Evolutionary conservation across 2,329 filamentous ascomycete genomes (phyloP).

Genomic region (Trichoderma pleuroti): DNA sequence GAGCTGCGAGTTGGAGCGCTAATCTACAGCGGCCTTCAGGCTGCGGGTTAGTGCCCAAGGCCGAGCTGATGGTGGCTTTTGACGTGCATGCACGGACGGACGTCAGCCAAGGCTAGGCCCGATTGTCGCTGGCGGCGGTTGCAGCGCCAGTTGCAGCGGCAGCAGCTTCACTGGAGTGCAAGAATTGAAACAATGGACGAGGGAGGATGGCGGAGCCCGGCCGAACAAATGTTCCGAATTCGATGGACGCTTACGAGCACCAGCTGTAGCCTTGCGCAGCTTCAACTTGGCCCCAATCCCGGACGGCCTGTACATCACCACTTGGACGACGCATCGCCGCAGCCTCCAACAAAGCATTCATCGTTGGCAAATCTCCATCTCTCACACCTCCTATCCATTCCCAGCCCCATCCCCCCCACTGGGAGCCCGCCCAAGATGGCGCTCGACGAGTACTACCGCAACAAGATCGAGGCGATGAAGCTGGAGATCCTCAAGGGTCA

Average conservation of each 20-base stretch:
- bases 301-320: slow-evolving; percentile 5
- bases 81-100: background rate
- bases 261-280: slow-evolving; percentile 36
- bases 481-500: slow-evolving; percentile 99
- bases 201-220: background rate
- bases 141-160: background rate
- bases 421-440: slow-evolving; percentile 65
- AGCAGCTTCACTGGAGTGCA: background rate
- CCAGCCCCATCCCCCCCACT: slow-evolving; percentile 1
- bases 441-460: slow-evolving; percentile 98
- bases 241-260: slow-evolving; percentile 31
- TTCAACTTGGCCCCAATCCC: slow-evolving; percentile 31
- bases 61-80: background rate
- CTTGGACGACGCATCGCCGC: background rate
- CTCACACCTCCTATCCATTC: background rate
- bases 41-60: background rate
- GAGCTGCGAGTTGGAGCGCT: background rate
- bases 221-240: slow-evolving; percentile 6
- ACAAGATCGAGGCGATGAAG: slow-evolving; percentile 99
- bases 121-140: background rate
- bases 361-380: background rate
- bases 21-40: background rate
- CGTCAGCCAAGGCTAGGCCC: slow-evolving; percentile 5
- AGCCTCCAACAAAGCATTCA: background rate
- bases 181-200: background rate